Base-by-base conservation (phyloP, 495 filamentous ascomycete species). In the Podospora appendiculata region DNA sequence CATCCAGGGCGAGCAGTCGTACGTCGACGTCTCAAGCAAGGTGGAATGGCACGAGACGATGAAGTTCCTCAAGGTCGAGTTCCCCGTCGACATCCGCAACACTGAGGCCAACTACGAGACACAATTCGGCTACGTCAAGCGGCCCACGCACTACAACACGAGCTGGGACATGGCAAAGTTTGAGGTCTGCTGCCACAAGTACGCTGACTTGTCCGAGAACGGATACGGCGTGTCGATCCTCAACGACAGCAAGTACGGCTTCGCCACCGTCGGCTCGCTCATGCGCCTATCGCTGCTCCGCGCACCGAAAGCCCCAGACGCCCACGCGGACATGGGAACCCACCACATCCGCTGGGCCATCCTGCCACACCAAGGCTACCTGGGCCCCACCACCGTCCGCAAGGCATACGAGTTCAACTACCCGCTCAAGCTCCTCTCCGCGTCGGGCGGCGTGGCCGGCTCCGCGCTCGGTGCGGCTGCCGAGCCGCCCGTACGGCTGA, bases 151-250 rank as follows among this genome's bases (percentile, higher is more conserved):
- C 72, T 95, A 93, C 74, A 95, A 96, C 70, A 95, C 90, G 16
- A 86, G 80, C 65, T 98, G 93, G 93, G 93, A 98, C 59, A 96
- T 95, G 92, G 93, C 93, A 59, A 96, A 96, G 62, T 98, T 98
- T 59, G 93, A 98, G 72, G 93, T 98, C 41, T 96, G 91, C 80
- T 91, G 87, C 68, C 93, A 98, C 73, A 92, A 89, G 66, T 98
- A 87, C 77, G 93, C 93, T n/a, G 93, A 97, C 67, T 77, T 98
- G 48, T 95, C 89, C 5, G 93, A 98, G 65, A 72, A 89, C 63
- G 84, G 83, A 35, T 96, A 95, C 64, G 93, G 93, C 55, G 88
- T 98, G 2, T 90, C 88, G 5, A 87, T 98, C 58, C 78, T 97
- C 33, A 98, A 98, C 66, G 93, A 98, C 64, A 86, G 81, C 69